Evolutionary conservation across 2,329 filamentous ascomycete genomes (phyloP), one percentile per base, ranked within the genome.

Genomic region (Botrytis pseudocinerea): DNA sequence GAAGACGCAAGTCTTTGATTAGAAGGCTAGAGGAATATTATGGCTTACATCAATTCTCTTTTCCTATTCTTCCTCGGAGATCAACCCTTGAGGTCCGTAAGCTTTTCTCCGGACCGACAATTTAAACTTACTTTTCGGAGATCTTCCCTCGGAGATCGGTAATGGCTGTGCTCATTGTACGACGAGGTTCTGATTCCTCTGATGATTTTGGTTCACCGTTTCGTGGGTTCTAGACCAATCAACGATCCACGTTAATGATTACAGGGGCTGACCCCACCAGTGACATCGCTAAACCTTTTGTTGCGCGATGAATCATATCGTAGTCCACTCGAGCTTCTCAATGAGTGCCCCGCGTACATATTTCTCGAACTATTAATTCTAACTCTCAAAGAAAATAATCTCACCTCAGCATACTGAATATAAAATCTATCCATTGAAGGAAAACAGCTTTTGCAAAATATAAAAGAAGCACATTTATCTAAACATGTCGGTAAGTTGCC

Each of bases 1-100:
- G 62, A 48, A 69, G 70, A 69, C 62, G 62, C 70, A 72, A 72
- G 70, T 72, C 63, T 32, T 42, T 57, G 70, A n/a, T 48, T 54
- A 57, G 46, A 68, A 28, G 51, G 51, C 2, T 42, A 54, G 28
- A 69, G 14, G 16, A 44, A 35, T 40, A 51, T 69, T 44, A 69
- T n/a, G 48, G 65, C 65, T 69, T 44, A 69, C 51, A 57, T 44
- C 35, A 57, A 20, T 57, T 32, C 16, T 25, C 35, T 40, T 42
- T 35, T 57, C 10, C 48, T 42, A 38, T 57, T 57, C 18, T 68
- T 59, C 65, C 48, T 69, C 65, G 65, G 65, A 69, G 48, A 69
- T 69, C 65, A 59, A 18, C 0, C 38, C 18, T 28, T 6, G 16
- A 14, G 18, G 25, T 59, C 65, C 65, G 65, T 69, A 38, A 57